A percentile compares a stretch with the other conserved stretches of the same genome.
Conservation (phyloP, 192 early-diverging fungal genomes). For the Helicostylum pulchrum region DNA sequence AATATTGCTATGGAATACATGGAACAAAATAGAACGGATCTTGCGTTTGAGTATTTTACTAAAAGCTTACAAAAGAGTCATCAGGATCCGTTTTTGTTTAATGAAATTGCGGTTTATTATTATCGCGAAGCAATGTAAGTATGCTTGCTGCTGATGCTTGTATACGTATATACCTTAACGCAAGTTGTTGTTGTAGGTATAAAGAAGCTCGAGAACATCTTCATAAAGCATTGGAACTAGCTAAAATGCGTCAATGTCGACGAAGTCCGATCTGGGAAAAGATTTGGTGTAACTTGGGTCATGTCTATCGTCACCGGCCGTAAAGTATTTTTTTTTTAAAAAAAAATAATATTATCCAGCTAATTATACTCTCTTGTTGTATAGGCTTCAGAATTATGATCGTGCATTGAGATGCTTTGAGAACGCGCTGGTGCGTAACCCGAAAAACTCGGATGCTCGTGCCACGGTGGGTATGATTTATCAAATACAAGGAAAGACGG, state of each 20-base stretch:
- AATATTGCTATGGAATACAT: slow-evolving; percentile 81
- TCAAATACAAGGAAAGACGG: slow-evolving; percentile 48
- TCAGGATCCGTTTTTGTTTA: slow-evolving; percentile 64
- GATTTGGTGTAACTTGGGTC: slow-evolving; percentile 65
- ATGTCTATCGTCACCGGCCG: slow-evolving; percentile 50
- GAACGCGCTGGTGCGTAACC: slow-evolving; percentile 38
- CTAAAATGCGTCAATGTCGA: slow-evolving; percentile 42
- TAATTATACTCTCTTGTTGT: neutral
- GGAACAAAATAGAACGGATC: slow-evolving; percentile 47
- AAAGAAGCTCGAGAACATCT: slow-evolving; percentile 51
- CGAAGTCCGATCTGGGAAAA: slow-evolving; percentile 54
- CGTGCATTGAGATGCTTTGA: slow-evolving; percentile 39
- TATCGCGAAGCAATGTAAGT: slow-evolving; percentile 51
- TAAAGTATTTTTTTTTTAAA: slow-evolving; percentile 45
- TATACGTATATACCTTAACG: neutral
- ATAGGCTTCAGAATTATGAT: neutral
- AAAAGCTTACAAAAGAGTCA: slow-evolving; percentile 49
- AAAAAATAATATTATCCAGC: neutral
- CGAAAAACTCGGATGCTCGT: slow-evolving; percentile 43
- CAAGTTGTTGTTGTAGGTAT: no score
- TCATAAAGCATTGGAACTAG: slow-evolving; percentile 48
- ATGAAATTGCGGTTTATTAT: slow-evolving; percentile 68
- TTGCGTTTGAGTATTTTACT: slow-evolving; percentile 61
- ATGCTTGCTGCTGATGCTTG: no score
- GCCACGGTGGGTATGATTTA: slow-evolving; percentile 54